Evolutionary conservation across 257 asterid genomes (phyloP), one percentile per base, ranked within the genome.

Genomic region (Solanum gracilifrons): DNA sequence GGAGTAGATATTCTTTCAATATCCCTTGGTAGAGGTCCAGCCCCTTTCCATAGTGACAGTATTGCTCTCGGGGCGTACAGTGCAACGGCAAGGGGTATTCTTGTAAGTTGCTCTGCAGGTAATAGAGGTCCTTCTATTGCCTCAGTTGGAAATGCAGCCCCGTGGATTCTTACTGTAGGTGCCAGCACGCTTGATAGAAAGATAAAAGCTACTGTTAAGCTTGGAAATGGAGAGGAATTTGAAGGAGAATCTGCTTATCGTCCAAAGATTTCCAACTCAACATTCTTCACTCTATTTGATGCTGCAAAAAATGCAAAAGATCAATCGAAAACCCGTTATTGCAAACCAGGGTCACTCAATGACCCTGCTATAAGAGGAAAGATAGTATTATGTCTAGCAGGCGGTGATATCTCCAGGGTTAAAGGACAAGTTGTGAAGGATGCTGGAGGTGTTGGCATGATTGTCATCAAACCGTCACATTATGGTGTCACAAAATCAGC

Each of bases 101-200:
- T 93, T 60, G 94, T 93, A 2, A 92, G 95, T n/a, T 46, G 82
- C 20, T 51, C 94, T 0, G 94, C 94, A 0, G 92, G 92, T 1
- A 92, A 93, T 25, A 0, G 0, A 0, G 95, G 93, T 31, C 94
- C 93, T 0, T 6, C 3, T 29, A 2, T 1, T n/a, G 13, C 2
- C 2, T 13, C 91, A 0, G 2, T 90, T 8, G 2, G n/a, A 0
- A 89, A 90, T 4, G 87, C 69, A 7, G 93, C 94, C 29, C 93
- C 94, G 0, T 93, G 95, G 95, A 74, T 89, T 18, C 92, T 93
- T 55, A 89, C 94, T 0, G 95, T 93, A 3, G 96, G 94, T 18
- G 94, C 96, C 2, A 91, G 94, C 76, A 90, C 93, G 0, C 83
- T 41, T 27, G 93, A 92, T n/a, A 83, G 95, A 36, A 88, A 85